Percentiles rank a stretch among this genome's conserved stretches.
Conservation (phyloP, 345 rosid species). For the Ceriops zippeliana region DNA sequence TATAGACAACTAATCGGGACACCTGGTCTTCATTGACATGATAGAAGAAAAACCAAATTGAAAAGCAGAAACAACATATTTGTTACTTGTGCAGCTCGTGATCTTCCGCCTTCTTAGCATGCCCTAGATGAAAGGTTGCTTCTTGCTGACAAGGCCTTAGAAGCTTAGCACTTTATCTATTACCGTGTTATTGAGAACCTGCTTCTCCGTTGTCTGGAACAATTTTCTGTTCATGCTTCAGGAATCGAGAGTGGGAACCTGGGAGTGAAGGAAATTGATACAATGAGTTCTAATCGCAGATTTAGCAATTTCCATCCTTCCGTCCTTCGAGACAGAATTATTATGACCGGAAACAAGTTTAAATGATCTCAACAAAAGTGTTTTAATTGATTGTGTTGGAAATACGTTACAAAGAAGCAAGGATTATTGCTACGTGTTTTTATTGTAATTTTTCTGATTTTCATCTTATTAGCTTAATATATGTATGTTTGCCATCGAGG, state of each 20-base stretch:
- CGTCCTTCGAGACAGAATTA: too few species aligned
- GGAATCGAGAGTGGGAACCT: constrained; percentile 82
- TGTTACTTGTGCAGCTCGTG: background rate
- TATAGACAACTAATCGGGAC: background rate
- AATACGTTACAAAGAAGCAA: too few species aligned
- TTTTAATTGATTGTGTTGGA: too few species aligned
- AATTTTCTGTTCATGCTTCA: constrained; percentile 28
- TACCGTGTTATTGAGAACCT: background rate
- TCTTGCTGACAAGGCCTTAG: background rate
- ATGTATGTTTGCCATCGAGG: too few species aligned
- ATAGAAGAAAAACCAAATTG: background rate
- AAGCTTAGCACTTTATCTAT: background rate
- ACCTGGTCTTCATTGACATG: background rate
- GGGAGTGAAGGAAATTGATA: constrained; percentile 81
- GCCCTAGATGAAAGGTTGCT: background rate
- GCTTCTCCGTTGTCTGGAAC: constrained; percentile 2
- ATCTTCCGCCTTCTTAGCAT: background rate
- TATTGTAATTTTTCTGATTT: too few species aligned
- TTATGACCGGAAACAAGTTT: too few species aligned
- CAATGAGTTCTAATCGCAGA: constrained; percentile 25
- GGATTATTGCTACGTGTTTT: too few species aligned
- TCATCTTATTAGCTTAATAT: too few species aligned
- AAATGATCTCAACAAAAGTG: too few species aligned
- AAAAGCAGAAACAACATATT: too few species aligned
- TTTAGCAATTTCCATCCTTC: too few species aligned